Base-by-base conservation (phyloP, 2,329 filamentous ascomycete species). In the Torrubiellomyces zombiae region DNA sequence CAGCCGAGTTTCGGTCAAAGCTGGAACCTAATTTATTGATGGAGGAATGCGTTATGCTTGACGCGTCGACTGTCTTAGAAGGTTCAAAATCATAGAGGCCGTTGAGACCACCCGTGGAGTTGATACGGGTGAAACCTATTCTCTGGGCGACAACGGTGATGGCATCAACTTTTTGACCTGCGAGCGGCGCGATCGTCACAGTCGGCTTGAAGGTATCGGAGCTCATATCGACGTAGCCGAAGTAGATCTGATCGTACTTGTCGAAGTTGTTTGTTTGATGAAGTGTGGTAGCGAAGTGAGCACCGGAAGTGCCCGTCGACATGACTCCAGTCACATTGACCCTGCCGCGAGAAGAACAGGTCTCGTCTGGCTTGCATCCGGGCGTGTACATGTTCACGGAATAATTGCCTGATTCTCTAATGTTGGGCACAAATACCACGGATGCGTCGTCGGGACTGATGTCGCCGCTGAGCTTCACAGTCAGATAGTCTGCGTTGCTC, bases 221-320 rank as follows among this genome's bases (percentile, higher is more conserved):
- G 26, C 67, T 72, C 27, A 74, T 73, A 43, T 95, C 82, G 27
- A 98, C 71, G 36, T 72, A 72, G 23, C 85, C 89, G 36, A 75
- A 77, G 51, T 83, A 93, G 30, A 98, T 73, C 37, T 80, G 74
- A 44, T 98, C 89, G 43, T 92, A 95, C 51, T 98, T 98, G 58
- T 95, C 86, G 47, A 75, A 91, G 45, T 91, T 67, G 53, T 98
- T 98, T 11, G 85, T 93, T 50, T 98, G 89, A 45, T 67, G 91
- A 6, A 94, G 55, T 1, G 67, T 63, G 1, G 61, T 68, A 15
- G 67, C 62, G 29, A 73, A 60, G 5, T 66, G 57, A 18, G 49
- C 45, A 25, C 54, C 37, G 38, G 50, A 43, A 28, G 52, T 40
- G 43, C 60, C 40, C 37, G 57, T 53, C 3, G 70, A 65, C 57